These are phyloP conservation scores for Rubus idaeus DNA, from an alignment of 306 rosid species.

Conservation along the genomic window DNA sequence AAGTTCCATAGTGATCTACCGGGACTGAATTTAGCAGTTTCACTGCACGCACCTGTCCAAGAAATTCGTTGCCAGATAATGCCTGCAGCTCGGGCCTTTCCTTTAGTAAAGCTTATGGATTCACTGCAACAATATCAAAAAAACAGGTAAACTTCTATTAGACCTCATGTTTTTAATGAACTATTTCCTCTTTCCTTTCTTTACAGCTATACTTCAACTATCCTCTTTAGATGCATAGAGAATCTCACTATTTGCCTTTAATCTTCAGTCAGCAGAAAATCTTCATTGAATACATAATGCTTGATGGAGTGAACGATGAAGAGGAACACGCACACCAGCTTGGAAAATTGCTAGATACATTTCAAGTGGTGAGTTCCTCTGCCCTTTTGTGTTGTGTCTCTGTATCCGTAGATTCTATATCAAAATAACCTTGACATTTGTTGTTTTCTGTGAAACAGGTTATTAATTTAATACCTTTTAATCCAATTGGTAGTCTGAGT, in stretches of 20 bases:
- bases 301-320: conserved; percentile 90
- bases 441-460: conserved; percentile 56
- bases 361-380: conserved; percentile 73
- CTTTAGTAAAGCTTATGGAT: conserved; percentile 83
- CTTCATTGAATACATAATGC: conserved; percentile 97
- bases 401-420: background rate
- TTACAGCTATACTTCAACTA: background rate
- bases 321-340: conserved; percentile 90
- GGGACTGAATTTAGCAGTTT: conserved; percentile 93
- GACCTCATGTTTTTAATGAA: conserved; percentile 3
- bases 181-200: background rate
- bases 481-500: conserved; percentile 82
- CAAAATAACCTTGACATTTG: background rate
- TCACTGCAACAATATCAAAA: conserved; percentile 78
- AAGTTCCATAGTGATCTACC: conserved; percentile 86
- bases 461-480: conserved; percentile 92
- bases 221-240: conserved; percentile 9
- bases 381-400: background rate
- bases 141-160: conserved; percentile 43
- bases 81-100: conserved; percentile 99
- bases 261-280: conserved; percentile 74
- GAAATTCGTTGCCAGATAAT: conserved; percentile 95
- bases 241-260: conserved; percentile 17
- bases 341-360: conserved; percentile 72
- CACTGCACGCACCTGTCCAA: conserved; percentile 91